Conservation (phyloP, 2,329 filamentous ascomycete genomes). For the Emmonsia crescens region DNA sequence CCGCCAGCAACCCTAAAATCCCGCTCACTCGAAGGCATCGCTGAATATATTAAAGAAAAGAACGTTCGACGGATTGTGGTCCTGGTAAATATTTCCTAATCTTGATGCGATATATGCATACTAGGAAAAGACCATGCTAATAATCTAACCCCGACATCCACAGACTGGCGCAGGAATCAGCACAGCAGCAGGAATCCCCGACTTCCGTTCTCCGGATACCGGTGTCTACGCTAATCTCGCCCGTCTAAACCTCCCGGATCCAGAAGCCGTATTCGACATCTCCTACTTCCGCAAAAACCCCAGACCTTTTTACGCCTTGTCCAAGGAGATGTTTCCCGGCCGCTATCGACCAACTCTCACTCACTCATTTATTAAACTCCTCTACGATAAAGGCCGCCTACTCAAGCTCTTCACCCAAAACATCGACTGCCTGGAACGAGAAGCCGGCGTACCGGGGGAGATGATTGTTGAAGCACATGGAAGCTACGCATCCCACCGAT, state of each 20-base stretch:
- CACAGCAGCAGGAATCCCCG: conserved; percentile 59
- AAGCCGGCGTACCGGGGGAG: conserved; percentile 69
- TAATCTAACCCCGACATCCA: neutral
- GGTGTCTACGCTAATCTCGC: conserved; percentile 90
- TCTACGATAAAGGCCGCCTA: conserved; percentile 63
- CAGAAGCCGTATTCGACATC: conserved; percentile 92
- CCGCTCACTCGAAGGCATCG: conserved; percentile 62
- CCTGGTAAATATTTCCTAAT: conserved; percentile 43
- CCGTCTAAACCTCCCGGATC: conserved; percentile 71
- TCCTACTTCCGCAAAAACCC: conserved; percentile 76
- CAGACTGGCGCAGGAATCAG: conserved; percentile 73
- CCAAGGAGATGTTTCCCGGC: conserved; percentile 84
- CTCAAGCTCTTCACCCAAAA: conserved; percentile 93
- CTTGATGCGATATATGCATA: neutral
- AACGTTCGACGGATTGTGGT: conserved; percentile 63
- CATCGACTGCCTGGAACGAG: conserved; percentile 87
- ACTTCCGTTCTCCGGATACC: conserved; percentile 87
- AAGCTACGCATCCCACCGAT: conserved; percentile 82
- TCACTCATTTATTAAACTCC: conserved; percentile 76
- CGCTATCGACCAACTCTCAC: conserved; percentile 80
- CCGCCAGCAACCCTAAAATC: conserved; percentile 54
- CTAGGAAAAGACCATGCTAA: neutral
- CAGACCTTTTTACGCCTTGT: conserved; percentile 81
- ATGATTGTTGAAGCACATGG: conserved; percentile 90
- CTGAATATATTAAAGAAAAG: conserved; percentile 66